These are phyloP conservation scores for Bryopsis sp. DNA, from an alignment of 139 green algal species.

Conservation along the genomic window DNA sequence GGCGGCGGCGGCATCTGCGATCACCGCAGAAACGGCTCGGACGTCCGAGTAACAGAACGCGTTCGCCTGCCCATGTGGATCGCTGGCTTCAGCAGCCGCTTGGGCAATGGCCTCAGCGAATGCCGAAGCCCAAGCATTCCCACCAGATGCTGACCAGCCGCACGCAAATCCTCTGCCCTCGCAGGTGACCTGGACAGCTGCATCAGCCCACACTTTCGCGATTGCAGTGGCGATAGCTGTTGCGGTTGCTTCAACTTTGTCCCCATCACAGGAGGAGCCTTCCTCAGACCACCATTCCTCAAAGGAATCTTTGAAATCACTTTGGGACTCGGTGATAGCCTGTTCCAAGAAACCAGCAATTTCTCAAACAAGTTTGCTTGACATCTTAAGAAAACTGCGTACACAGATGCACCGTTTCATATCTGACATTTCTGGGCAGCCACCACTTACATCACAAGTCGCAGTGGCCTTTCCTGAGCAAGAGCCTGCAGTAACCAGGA, in stretches of 20 bases:
- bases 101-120: slow-evolving; percentile 3
- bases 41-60: slow-evolving; percentile 8
- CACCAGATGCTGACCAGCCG: not conserved
- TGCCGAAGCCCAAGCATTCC: not conserved
- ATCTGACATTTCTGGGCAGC: not conserved
- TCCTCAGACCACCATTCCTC: not conserved
- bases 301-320: not conserved
- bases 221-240: not conserved
- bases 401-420: no score
- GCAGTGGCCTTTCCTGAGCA: no score
- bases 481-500: not conserved
- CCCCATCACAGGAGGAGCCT: not conserved
- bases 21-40: not conserved
- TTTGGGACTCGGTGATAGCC: not conserved
- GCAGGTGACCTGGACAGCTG: no score
- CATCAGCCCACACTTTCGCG: no score
- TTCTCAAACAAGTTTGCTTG: not conserved
- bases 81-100: not conserved
- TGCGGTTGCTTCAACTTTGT: not conserved
- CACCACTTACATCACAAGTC: not conserved
- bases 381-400: not conserved
- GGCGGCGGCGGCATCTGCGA: not conserved
- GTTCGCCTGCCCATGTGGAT: not conserved
- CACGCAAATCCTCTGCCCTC: slow-evolving; percentile 2
- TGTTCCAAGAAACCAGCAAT: no score